Evolutionary conservation across 2,329 filamentous ascomycete species (phyloP).

Genomic region (Ophiostoma ulmi): DNA sequence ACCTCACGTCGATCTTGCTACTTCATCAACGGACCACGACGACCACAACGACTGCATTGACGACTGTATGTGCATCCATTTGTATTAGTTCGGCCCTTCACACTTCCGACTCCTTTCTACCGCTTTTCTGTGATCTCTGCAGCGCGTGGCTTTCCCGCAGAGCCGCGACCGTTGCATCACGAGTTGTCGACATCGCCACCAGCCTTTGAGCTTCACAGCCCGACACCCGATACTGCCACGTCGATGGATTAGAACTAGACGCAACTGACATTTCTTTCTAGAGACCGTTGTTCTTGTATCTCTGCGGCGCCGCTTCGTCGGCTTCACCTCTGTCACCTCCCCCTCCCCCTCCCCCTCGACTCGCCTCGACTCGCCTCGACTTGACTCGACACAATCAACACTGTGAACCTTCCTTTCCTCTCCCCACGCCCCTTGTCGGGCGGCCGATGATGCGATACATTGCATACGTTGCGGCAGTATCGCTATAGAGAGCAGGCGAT

Average conservation of each 20-base stretch:
- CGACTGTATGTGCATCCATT: neutral
- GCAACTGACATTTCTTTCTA: neutral
- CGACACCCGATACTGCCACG: neutral
- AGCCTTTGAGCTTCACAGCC: neutral
- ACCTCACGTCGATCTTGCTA: neutral
- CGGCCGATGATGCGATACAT: conserved; percentile 26
- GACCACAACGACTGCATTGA: neutral
- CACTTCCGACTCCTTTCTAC: too few relatives aligned
- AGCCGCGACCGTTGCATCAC: conserved; percentile 7
- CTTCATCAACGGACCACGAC: neutral
- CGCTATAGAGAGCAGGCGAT: conserved; percentile 27
- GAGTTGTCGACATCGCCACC: neutral
- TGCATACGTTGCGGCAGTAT: conserved; percentile 24
- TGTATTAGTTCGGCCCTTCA: too few relatives aligned
- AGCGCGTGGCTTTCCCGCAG: neutral
- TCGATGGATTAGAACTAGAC: too few relatives aligned
- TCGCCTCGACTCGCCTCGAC: neutral
- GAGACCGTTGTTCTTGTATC: conserved; percentile 5
- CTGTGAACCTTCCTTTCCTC: neutral
- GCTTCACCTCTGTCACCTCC: neutral
- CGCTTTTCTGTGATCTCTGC: neutral
- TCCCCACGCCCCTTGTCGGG: conserved; percentile 14
- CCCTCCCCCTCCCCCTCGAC: neutral
- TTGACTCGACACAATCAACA: neutral
- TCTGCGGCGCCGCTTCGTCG: neutral